Evolutionary conservation across 495 filamentous ascomycete genomes (phyloP).

Genomic region (Penicillium paxilli): DNA sequence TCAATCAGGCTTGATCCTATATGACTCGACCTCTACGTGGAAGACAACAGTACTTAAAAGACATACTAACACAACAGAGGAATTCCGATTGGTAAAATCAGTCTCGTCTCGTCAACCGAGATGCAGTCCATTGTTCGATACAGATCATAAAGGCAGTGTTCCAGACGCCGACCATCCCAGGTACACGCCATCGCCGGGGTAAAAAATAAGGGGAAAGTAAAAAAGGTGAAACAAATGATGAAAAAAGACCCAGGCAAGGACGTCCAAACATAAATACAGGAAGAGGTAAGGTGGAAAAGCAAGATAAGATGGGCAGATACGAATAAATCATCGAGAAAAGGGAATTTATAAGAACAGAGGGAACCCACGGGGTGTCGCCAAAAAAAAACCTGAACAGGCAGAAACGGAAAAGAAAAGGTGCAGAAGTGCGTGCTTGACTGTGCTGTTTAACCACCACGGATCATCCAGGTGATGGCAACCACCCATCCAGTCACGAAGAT

Average conservation of each 20-base stretch:
- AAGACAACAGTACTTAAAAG: no score
- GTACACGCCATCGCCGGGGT: constrained; percentile 6
- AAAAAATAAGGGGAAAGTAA: not conserved
- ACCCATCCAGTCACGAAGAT: constrained; percentile 56
- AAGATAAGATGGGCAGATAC: constrained; percentile 6
- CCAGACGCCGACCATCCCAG: constrained; percentile 16
- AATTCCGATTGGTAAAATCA: not conserved
- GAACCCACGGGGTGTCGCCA: constrained; percentile 10
- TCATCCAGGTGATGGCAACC: constrained; percentile 46
- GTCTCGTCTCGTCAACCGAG: not conserved
- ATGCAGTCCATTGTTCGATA: not conserved
- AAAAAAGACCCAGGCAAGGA: not conserved
- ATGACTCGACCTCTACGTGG: no score
- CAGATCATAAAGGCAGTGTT: not conserved
- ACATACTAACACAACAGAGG: no score
- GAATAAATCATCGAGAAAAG: constrained; percentile 10
- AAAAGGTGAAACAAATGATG: not conserved
- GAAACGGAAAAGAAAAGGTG: not conserved
- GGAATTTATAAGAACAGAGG: constrained; percentile 15
- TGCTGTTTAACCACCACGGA: constrained; percentile 30
- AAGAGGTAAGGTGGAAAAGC: constrained; percentile 1
- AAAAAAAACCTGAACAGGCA: constrained; percentile 1
- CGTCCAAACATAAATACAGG: constrained; percentile 16
- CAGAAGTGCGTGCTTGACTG: not conserved
- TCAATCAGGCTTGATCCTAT: no score